Percentiles rank a stretch among this genome's conserved stretches.
These are phyloP conservation scores for Pichia sp. DNA, from an alignment of 1,139 yeast species.

Conservation along the genomic window DNA sequence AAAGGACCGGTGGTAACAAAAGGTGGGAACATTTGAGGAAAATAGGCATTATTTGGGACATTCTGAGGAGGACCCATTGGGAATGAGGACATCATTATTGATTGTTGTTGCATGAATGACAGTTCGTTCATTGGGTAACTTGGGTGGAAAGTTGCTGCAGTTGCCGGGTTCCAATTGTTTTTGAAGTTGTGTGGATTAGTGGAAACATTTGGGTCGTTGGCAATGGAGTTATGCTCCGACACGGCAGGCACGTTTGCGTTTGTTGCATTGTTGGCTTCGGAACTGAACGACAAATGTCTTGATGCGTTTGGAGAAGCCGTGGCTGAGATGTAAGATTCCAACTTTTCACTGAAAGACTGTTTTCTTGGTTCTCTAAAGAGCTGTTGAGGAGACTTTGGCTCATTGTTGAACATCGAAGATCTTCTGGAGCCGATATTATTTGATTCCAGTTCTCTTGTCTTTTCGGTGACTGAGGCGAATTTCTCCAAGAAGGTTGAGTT, in stretches of 20 bases:
- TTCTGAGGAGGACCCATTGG: slow-evolving; percentile 21
- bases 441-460: slow-evolving; percentile 66
- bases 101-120: slow-evolving; percentile 20
- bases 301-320: slow-evolving; percentile 27
- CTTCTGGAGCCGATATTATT: slow-evolving; percentile 36
- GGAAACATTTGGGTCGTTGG: slow-evolving; percentile 11
- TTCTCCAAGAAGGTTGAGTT: slow-evolving; percentile 53
- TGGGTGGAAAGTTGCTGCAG: slow-evolving; percentile 57
- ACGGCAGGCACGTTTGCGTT: slow-evolving; percentile 25
- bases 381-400: slow-evolving; percentile 27
- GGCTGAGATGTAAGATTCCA: slow-evolving; percentile 51
- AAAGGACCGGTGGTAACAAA: slow-evolving; percentile 7
- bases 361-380: slow-evolving; percentile 35
- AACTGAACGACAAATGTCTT: slow-evolving; percentile 28
- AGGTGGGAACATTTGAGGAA: slow-evolving; percentile 22
- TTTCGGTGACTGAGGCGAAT: slow-evolving; percentile 72
- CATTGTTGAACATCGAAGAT: slow-evolving; percentile 43
- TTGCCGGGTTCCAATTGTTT: slow-evolving; percentile 63
- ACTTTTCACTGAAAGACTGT: slow-evolving; percentile 61
- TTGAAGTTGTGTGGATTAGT: slow-evolving; percentile 23
- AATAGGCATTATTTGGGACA: slow-evolving; percentile 11
- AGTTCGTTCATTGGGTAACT: slow-evolving; percentile 18
- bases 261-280: slow-evolving; percentile 23
- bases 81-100: slow-evolving; percentile 23
- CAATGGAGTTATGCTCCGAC: slow-evolving; percentile 33